These are phyloP conservation scores for Phialophora macrospora DNA, from an alignment of 2,329 filamentous ascomycete species.

Conservation along the genomic window DNA sequence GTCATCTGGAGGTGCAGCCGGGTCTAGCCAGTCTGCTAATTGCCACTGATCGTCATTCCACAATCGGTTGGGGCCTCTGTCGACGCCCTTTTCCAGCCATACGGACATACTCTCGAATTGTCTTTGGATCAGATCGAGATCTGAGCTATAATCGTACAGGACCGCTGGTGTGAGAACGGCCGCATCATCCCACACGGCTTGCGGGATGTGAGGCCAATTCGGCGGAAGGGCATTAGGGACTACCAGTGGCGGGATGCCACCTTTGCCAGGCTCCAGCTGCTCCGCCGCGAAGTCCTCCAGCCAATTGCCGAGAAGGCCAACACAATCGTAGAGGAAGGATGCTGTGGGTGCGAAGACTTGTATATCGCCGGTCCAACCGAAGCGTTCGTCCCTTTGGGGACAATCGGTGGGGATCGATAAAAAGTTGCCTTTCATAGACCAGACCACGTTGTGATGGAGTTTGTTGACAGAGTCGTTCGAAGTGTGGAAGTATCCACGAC, in stretches of 20 bases:
- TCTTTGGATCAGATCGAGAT: constrained; percentile 44
- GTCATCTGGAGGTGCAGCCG: too few species aligned
- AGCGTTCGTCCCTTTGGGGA: constrained; percentile 60
- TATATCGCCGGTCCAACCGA: constrained; percentile 61
- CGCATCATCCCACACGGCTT: constrained; percentile 50
- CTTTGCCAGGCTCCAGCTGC: constrained; percentile 39
- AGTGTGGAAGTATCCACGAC: too few species aligned
- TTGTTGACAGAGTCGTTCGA: too few species aligned
- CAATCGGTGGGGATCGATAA: constrained; percentile 63
- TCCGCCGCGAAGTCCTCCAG: constrained; percentile 53
- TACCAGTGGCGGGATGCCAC: constrained; percentile 43
- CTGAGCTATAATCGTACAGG: too few species aligned
- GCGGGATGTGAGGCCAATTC: constrained; percentile 28
- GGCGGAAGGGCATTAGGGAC: constrained; percentile 41
- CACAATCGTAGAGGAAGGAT: constrained; percentile 60
- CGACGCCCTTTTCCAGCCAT: constrained; percentile 49
- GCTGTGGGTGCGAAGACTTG: constrained; percentile 58
- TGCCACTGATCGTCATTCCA: too few species aligned
- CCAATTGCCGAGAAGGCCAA: constrained; percentile 59
- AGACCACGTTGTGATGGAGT: constrained; percentile 60
- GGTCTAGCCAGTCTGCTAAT: too few species aligned
- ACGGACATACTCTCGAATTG: constrained; percentile 47
- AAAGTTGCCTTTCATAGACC: constrained; percentile 65
- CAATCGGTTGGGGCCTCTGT: too few species aligned
- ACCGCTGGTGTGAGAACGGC: constrained; percentile 45